Evolutionary conservation across 106 monocot genomes (phyloP), one percentile per base, ranked within the genome.

Genomic region (Acorus calamus): DNA sequence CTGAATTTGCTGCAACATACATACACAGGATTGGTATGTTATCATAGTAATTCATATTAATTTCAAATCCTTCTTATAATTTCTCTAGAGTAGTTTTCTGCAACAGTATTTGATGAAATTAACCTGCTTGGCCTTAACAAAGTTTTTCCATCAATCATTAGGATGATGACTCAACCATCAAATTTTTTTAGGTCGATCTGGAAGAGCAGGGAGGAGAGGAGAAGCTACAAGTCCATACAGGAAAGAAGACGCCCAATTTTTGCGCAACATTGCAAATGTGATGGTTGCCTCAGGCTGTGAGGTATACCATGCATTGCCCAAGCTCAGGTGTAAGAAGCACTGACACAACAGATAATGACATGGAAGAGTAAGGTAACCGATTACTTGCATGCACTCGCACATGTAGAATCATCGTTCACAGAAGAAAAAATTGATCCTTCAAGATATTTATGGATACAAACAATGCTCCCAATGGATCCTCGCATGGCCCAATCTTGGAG

Each of bases 181-280:
- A 28, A 0, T 58, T 56, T 59, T 3, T 44, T 56, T 60, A 96
- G 92, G 98, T 62, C 88, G 88, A 49, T 85, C 85, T 55, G 98
- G 98, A 77, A 83, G 98, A 74, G 98, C 98, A 14, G 98, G 92
- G 49, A 88, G 98, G 65, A 56, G 67, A 48, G 98, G 98, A 8
- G 88, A 98, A 75, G 92, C 91, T 50, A 83, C 91, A 78, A 92
- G 88, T 28, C 69, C 91, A 4, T 98, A 81, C 70, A 92, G 88
- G 1, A 88, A 98, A 71, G 98, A 92, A 66, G 98, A 98, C 65
- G 88, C 73, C 60, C 85, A 85, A n/a, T 92, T 98, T 67, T 71
- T 98, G 52, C 66, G 98, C 49, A 92, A 98, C 63, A 78, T 98
- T 65, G 98, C 98, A 2, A 98, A 98, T 64, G 98, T 98, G 62